Percentiles rank a stretch among this genome's conserved stretches.
Evolutionary conservation across 208 protist species (phyloP).

Genomic region (Crithidia sp.): DNA sequence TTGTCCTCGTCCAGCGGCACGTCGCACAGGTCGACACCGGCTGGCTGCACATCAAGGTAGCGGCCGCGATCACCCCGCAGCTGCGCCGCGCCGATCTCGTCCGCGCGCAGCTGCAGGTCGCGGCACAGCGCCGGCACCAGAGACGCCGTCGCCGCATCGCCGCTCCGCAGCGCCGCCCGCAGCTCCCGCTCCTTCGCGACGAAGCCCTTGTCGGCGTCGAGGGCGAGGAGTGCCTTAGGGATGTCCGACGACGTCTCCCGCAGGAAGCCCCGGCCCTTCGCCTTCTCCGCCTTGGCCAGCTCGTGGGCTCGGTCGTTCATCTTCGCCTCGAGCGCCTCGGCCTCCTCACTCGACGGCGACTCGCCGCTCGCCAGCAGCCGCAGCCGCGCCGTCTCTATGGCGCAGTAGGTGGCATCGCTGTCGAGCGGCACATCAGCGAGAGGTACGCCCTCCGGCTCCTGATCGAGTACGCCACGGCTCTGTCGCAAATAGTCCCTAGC

Average conservation of each 20-base stretch:
- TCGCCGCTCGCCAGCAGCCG: conserved; percentile 37
- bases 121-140: conserved; percentile 38
- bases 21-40: conserved; percentile 65
- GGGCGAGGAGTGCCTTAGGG: conserved; percentile 43
- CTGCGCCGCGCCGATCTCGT: conserved; percentile 51
- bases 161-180: conserved; percentile 21
- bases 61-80: conserved; percentile 50
- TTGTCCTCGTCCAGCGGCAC: conserved; percentile 64
- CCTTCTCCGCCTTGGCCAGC: conserved; percentile 60
- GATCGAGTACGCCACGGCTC: conserved; percentile 71
- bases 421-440: conserved; percentile 66
- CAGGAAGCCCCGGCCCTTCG: conserved; percentile 54
- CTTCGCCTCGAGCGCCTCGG: conserved; percentile 45
- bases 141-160: conserved; percentile 31
- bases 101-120: conserved; percentile 53
- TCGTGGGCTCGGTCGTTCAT: conserved; percentile 70
- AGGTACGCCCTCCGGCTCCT: conserved; percentile 70
- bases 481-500: conserved; percentile 54
- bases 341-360: conserved; percentile 36
- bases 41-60: conserved; percentile 60
- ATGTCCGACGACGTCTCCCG: conserved; percentile 51
- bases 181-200: conserved; percentile 54
- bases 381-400: conserved; percentile 48
- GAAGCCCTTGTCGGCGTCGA: conserved; percentile 61
- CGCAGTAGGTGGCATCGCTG: conserved; percentile 50